phyloP scores from a whole-genome alignment of 23 red algal species.

The Chondrus crispus region DNA sequence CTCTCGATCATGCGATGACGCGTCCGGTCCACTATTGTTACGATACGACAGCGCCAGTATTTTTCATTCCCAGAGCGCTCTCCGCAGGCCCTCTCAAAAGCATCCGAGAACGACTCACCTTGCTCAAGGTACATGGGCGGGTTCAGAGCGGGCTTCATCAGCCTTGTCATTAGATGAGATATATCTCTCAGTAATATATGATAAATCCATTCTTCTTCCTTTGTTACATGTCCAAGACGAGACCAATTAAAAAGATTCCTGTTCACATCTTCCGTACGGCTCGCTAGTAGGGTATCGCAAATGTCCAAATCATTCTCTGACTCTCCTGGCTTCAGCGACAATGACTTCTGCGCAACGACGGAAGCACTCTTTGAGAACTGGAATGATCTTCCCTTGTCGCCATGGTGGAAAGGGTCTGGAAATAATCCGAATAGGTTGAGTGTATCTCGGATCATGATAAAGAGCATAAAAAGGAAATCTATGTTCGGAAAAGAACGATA shows the following conservation, averaged over 20 bases:
- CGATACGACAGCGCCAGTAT: background rate
- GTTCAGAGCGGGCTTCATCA: background rate
- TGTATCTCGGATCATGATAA: constrained; percentile 12
- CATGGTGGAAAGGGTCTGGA: too few species aligned
- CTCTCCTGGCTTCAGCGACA: background rate
- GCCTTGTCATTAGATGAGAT: background rate
- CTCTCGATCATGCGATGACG: background rate
- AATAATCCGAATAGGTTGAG: background rate
- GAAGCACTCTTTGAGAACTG: background rate
- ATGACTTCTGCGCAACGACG: background rate
- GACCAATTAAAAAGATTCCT: constrained; percentile 24
- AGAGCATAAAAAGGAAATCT: background rate
- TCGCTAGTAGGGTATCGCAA: background rate
- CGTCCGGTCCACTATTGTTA: background rate
- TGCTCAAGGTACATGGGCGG: background rate
- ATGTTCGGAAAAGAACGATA: background rate
- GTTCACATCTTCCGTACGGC: background rate
- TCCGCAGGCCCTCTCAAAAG: background rate
- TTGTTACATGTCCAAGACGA: background rate
- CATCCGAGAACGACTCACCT: background rate
- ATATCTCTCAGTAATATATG: background rate
- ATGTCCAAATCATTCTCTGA: background rate
- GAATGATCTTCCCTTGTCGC: too few species aligned
- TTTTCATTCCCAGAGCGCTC: background rate
- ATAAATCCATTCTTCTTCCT: constrained; percentile 49